phyloP scores from a whole-genome alignment of 176 grass and related monocot genomes.

The sorghum (Sorghum bicolor) region Sorghum_bicolor_NCBIv3 NC_012872.2:59042001-59042500 shows the following conservation, averaged over 20 bases:
- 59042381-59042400: neutral
- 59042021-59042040: constrained; percentile 40
- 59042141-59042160: neutral
- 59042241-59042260: neutral
- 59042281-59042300: neutral
- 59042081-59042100: neutral
- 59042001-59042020: constrained; percentile 50
- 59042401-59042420: neutral
- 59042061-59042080: constrained; percentile 24
- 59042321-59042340: neutral
- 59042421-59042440: neutral
- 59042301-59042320: neutral
- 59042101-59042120: neutral
- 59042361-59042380: neutral
- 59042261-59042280: neutral
- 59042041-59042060: constrained; percentile 48
- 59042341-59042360: neutral
- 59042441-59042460: neutral
- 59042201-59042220: neutral
- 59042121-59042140: neutral
- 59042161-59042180: neutral
- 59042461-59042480: no score
- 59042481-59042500: no score
- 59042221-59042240: neutral
- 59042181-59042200: neutral